These are phyloP conservation scores for Paspalum notatum DNA, from an alignment of 176 grass and related monocot species.

Conservation along the genomic window DNA sequence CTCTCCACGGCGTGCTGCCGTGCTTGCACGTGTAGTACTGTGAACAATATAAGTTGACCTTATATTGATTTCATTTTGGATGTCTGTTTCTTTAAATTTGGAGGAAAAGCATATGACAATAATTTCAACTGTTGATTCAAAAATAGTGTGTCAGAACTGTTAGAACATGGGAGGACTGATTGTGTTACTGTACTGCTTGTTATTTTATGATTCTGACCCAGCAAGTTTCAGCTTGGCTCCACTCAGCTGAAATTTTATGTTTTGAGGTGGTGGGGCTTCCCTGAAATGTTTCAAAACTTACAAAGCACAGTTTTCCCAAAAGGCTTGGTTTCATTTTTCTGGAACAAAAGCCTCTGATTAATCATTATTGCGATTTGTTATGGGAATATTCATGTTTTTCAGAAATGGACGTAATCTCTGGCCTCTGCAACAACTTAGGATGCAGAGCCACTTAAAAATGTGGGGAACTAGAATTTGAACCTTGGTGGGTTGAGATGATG, in stretches of 20 bases:
- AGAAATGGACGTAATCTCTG: neutral
- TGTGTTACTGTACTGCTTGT: slow-evolving; percentile 6
- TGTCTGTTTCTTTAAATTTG: neutral
- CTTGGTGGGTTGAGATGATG: neutral
- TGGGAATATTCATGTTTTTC: neutral
- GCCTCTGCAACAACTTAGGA: neutral
- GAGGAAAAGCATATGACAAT: neutral
- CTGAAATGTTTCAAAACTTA: neutral
- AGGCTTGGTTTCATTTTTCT: neutral
- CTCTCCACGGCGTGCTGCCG: too few species aligned
- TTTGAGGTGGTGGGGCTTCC: neutral
- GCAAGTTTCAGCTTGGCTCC: slow-evolving; percentile 3
- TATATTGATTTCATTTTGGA: neutral
- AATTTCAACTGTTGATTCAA: neutral
- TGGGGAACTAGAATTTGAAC: neutral
- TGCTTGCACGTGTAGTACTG: too few species aligned
- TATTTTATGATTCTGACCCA: neutral
- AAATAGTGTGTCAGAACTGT: neutral
- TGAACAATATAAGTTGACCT: too few species aligned
- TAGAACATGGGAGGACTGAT: neutral
- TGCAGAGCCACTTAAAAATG: neutral
- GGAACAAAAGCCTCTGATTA: slow-evolving; percentile 1
- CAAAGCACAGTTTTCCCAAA: neutral
- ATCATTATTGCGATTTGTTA: neutral
- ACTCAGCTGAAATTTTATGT: slow-evolving; percentile 4